Evolutionary conservation across 306 rosid genomes (phyloP).

Genomic region (Vachellia collinsii): DNA sequence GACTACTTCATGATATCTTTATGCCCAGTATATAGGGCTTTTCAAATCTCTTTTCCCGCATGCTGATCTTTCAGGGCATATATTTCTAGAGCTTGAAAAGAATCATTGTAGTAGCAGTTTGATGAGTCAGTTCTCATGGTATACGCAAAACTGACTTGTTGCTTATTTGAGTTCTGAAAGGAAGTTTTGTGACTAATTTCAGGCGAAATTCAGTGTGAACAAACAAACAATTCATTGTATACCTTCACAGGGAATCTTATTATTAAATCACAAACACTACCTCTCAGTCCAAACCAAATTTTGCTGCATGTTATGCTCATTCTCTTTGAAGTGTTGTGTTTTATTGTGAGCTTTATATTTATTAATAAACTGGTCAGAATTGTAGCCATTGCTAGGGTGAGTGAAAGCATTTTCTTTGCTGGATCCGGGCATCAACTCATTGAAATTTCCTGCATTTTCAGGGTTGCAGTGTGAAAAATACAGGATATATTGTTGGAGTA

Average conservation of each 20-base stretch:
- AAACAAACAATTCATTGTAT: conserved; percentile 93
- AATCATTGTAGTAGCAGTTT: conserved; percentile 6
- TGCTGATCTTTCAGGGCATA: background rate
- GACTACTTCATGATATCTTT: too few species aligned
- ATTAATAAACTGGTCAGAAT: conserved; percentile 10
- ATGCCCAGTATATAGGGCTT: too few species aligned
- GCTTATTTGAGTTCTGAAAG: conserved; percentile 24
- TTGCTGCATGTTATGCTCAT: conserved; percentile 55
- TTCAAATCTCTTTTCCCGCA: background rate
- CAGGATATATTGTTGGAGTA: conserved; percentile 83
- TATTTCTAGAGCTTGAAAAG: conserved; percentile 15
- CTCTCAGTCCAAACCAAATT: conserved; percentile 83
- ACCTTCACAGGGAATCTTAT: conserved; percentile 92
- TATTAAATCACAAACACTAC: conserved; percentile 76
- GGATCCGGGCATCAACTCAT: conserved; percentile 26
- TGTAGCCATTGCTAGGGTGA: conserved; percentile 26
- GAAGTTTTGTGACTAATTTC: conserved; percentile 35
- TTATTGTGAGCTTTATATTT: conserved; percentile 29
- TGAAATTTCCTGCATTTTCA: conserved; percentile 47
- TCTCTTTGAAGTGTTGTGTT: conserved; percentile 30
- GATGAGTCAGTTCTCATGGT: background rate
- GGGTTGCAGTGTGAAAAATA: conserved; percentile 99
- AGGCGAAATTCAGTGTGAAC: conserved; percentile 98
- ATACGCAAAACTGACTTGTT: conserved; percentile 14
- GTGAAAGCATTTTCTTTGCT: conserved; percentile 30